Base-by-base conservation (phyloP, 257 asterid species). In the Fraxinus americana region DNA sequence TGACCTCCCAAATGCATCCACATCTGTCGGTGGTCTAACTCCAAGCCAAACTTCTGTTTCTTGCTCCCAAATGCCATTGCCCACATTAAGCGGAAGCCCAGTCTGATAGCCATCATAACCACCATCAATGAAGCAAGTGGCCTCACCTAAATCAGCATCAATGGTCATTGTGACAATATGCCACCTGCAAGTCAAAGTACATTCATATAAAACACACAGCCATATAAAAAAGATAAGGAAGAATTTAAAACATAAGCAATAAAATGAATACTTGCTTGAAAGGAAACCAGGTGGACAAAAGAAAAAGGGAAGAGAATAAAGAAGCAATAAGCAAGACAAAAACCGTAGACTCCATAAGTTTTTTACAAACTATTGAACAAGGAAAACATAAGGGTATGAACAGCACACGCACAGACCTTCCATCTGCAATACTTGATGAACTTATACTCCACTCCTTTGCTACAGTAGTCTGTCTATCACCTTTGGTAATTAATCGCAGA, bases 1-100 rank as follows among this genome's bases (percentile, higher is more conserved):
- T 16, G 99, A 93, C 87, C 99, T 92, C 87, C 98, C 99, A 74
- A 93, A 96, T 54, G 99, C 97, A 81, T 96, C 98, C 88, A 93
- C 80, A 89, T 93, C 99, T 5, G 84, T 87, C 41, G 98, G 98
- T 25, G 99, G 99, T 74, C 98, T 87, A 76, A 90, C 85, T 65
- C 99, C 99, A 74, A 96, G 84, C 97, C 97, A 93, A 82, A 88
- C 86, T 54, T 96, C 99, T 12, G 99, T 91, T 74, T 92, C 94
- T 86, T 83, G 94, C 81, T 93, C 98, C 99, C 99, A 96, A 76
- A 93, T 76, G 85, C 94, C 84, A 79, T 84, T 86, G 29, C 94
- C 97, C 75, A 92, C 82, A 41, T 82, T 86, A 79, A 96, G 96
- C 39, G 99, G 99, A 66, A 93, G 91, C 32, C 94, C 96, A 13